These are phyloP conservation scores for Russula sp. DNA, from an alignment of 768 basidiomycete genomes.

Conservation along the genomic window DNA sequence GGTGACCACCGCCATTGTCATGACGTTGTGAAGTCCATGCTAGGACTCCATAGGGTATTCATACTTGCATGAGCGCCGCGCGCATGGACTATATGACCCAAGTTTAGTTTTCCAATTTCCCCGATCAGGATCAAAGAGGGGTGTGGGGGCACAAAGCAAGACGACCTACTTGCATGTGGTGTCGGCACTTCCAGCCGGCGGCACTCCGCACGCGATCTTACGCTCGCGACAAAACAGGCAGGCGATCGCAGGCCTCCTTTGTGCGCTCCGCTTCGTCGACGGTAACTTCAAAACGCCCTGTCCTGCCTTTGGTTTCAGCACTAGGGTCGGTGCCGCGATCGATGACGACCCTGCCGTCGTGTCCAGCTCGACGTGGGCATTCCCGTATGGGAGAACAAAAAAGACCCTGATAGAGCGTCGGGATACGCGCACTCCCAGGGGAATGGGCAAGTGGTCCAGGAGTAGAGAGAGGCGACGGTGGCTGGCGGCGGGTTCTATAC, in stretches of 20 bases:
- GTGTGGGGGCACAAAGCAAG: too few relatives aligned
- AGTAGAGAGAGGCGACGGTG: conserved; percentile 8
- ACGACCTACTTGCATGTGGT: conserved; percentile 21
- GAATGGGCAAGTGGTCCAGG: not conserved
- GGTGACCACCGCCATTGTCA: conserved; percentile 8
- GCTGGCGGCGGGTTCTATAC: conserved; percentile 10
- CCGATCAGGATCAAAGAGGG: not conserved
- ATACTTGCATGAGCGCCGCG: conserved; percentile 20
- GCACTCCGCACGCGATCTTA: conserved; percentile 35
- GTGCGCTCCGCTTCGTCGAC: conserved; percentile 11
- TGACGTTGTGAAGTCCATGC: conserved; percentile 22
- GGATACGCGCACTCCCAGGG: not conserved
- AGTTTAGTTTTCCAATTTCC: conserved; percentile 1
- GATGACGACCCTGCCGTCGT: not conserved
- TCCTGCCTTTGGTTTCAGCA: conserved; percentile 12
- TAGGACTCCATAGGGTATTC: conserved; percentile 22
- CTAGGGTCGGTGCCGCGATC: not conserved
- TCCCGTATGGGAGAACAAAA: conserved; percentile 10
- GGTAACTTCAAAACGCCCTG: conserved; percentile 19
- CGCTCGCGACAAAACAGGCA: conserved; percentile 38
- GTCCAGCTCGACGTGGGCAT: conserved; percentile 12
- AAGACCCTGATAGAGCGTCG: conserved; percentile 3
- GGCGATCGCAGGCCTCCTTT: conserved; percentile 27
- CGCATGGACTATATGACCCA: conserved; percentile 19
- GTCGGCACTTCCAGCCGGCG: too few relatives aligned